Percentiles rank a stretch among this genome's conserved stretches.
phyloP scores from a whole-genome alignment of 2,329 filamentous ascomycete species.

The Pseudogymnoascus sp. region DNA sequence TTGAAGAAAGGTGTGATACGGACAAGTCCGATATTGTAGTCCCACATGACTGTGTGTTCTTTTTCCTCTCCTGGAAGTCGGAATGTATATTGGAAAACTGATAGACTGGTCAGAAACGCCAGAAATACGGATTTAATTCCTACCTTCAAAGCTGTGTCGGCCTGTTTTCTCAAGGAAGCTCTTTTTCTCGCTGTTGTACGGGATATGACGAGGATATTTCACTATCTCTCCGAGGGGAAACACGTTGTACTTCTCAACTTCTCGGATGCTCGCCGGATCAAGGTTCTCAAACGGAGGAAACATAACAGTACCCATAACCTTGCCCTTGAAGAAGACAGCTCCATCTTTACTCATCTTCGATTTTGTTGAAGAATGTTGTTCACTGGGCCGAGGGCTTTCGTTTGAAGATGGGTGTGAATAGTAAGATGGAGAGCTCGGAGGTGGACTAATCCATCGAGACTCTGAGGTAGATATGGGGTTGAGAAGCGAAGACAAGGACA shows the following conservation, averaged over 20 bases:
- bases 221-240: constrained; percentile 56
- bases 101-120: constrained; percentile 20
- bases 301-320: constrained; percentile 59
- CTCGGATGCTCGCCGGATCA: constrained; percentile 46
- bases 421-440: constrained; percentile 33
- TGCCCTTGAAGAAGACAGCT: constrained; percentile 53
- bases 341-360: constrained; percentile 60
- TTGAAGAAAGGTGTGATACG: constrained; percentile 95
- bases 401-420: constrained; percentile 23
- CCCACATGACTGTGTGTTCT: constrained; percentile 82
- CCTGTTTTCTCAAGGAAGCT: constrained; percentile 80
- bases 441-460: constrained; percentile 35
- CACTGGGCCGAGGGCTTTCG: constrained; percentile 23
- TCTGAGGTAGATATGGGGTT: constrained; percentile 44
- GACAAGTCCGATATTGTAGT: constrained; percentile 90
- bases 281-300: constrained; percentile 67
- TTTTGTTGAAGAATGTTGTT: constrained; percentile 31
- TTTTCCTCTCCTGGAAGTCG: constrained; percentile 57
- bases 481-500: constrained; percentile 58
- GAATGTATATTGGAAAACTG: constrained; percentile 83
- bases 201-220: constrained; percentile 66
- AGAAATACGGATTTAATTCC: constrained; percentile 19
- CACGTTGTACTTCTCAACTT: constrained; percentile 58
- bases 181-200: constrained; percentile 93
- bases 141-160: constrained; percentile 82